These are phyloP conservation scores for Diaporthe batatas DNA, from an alignment of 2,329 filamentous ascomycete species.

Conservation along the genomic window DNA sequence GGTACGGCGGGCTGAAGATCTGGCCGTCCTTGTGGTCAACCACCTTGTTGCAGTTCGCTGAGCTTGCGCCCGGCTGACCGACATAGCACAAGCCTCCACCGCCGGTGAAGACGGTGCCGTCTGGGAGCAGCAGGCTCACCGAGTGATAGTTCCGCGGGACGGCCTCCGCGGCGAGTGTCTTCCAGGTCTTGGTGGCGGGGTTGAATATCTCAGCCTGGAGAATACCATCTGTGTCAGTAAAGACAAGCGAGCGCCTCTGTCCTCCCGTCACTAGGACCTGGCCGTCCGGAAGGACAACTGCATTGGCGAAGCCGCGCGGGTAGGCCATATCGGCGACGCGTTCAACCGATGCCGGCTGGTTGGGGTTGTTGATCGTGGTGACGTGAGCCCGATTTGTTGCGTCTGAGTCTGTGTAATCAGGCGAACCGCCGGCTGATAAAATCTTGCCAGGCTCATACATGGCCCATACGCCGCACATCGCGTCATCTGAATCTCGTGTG, in stretches of 20 bases:
- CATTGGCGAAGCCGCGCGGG: conserved; percentile 59
- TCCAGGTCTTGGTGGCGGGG: conserved; percentile 57
- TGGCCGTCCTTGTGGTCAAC: conserved; percentile 67
- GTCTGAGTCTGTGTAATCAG: conserved; percentile 55
- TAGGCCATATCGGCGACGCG: conserved; percentile 47
- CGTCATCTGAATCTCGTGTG: conserved; percentile 57
- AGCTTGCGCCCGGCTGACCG: conserved; percentile 1
- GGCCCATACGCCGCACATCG: conserved; percentile 65
- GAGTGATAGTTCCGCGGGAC: conserved; percentile 65
- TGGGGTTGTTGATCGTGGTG: conserved; percentile 59
- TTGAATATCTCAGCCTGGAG: conserved; percentile 62
- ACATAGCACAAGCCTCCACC: conserved; percentile 65
- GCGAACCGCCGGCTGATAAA: conserved; percentile 61
- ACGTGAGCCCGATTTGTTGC: conserved; percentile 60
- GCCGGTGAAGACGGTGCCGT: conserved; percentile 63
- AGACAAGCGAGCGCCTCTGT: conserved; percentile 57
- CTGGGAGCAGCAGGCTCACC: conserved; percentile 61
- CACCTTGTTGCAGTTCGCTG: conserved; percentile 49
- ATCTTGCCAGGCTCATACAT: conserved; percentile 71
- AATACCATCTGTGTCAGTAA: conserved; percentile 58
- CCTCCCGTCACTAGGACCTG: conserved; percentile 63
- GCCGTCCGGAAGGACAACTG: conserved; percentile 63
- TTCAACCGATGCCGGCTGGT: conserved; percentile 46
- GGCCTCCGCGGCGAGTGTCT: conserved; percentile 52
- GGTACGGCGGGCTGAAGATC: conserved; percentile 69